Conservation (phyloP, 2,329 filamentous ascomycete genomes). For the Ascochyta koolunga region DNA sequence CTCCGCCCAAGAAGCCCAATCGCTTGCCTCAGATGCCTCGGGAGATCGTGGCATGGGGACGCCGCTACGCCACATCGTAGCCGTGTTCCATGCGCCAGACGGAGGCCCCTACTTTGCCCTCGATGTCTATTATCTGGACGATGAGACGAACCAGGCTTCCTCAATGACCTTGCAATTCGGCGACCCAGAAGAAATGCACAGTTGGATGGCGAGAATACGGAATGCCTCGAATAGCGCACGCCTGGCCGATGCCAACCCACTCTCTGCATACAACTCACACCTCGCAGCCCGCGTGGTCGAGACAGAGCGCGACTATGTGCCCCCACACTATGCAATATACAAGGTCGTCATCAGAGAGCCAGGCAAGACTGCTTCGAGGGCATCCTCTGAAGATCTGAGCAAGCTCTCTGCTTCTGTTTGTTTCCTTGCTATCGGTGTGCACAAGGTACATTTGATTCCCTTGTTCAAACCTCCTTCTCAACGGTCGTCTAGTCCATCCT, state of each 20-base stretch:
- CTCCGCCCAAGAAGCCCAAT: constrained; percentile 64
- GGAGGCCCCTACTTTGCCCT: constrained; percentile 70
- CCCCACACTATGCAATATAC: constrained; percentile 70
- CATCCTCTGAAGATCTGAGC: constrained; percentile 69
- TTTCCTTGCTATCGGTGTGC: constrained; percentile 71
- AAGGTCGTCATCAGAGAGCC: constrained; percentile 69
- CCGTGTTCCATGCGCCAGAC: constrained; percentile 70
- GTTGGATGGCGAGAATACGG: constrained; percentile 69
- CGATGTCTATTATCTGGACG: constrained; percentile 72
- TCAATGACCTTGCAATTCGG: constrained; percentile 69
- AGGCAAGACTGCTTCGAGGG: constrained; percentile 60
- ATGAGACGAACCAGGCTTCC: constrained; percentile 65
- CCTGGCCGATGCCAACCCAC: constrained; percentile 57
- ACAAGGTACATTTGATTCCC: constrained; percentile 73
- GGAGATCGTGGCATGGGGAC: constrained; percentile 64
- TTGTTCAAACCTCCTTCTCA: constrained; percentile 62
- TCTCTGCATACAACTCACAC: constrained; percentile 66
- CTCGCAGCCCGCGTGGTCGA: constrained; percentile 68
- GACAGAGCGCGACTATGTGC: constrained; percentile 71
- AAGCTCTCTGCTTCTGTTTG: constrained; percentile 69
- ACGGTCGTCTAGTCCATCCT: constrained; percentile 60
- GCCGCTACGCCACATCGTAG: constrained; percentile 69
- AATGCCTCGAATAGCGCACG: constrained; percentile 64
- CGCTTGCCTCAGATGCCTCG: constrained; percentile 55
- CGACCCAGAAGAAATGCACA: constrained; percentile 68